Evolutionary conservation across 1,139 yeast species (phyloP), one percentile per base, ranked within the genome.

Genomic region (Pichiaceae sp.): DNA sequence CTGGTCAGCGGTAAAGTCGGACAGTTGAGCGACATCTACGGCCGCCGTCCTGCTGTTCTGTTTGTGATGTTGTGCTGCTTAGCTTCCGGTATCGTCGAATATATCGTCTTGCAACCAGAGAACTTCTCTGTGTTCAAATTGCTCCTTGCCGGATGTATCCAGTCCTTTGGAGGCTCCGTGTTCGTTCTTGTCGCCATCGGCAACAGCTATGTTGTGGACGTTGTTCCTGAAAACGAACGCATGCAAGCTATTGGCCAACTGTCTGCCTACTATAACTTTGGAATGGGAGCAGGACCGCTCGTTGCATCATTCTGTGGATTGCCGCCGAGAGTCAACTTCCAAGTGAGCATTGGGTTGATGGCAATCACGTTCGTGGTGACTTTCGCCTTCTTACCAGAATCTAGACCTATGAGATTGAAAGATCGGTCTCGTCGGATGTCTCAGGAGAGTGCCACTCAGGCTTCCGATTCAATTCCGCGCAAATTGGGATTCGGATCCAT

Each of bases 241-340:
- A 70, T 75, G 15, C 68, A 70, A 36, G 61, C 69, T 2, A 60
- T 82, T 43, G 85, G 87, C 0, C 55, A 71, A 27, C 58, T 72
- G 23, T 64, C 70, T 38, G 85, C 87, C 0, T 59, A 72, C 18
- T 50, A 80, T 41, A 79, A 70, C 48, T 62, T 68, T 4, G 89
- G 89, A 0, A 53, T 77, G 43, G 78, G 81, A 1, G 20, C 70
- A 14, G 91, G 91, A 1, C 93, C 94, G 0, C 41, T 75, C 26
- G 38, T 69, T 2, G n/a, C 28, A 11, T 74, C 78, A 38, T 40
- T 63, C 4, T 18, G 47, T 11, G 38, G 42, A 2, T 17, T 44
- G 3, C 24, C 33, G 14, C 34, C 52, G 4, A 40, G 47, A 17
- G 6, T 36, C 42, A 42, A 60, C 39, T 49, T 58, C 32, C 42